A percentile compares a stretch with the other conserved stretches of the same genome.
Conservation (phyloP, 2,329 filamentous ascomycete species). For the Aspergillus udagawae region DNA sequence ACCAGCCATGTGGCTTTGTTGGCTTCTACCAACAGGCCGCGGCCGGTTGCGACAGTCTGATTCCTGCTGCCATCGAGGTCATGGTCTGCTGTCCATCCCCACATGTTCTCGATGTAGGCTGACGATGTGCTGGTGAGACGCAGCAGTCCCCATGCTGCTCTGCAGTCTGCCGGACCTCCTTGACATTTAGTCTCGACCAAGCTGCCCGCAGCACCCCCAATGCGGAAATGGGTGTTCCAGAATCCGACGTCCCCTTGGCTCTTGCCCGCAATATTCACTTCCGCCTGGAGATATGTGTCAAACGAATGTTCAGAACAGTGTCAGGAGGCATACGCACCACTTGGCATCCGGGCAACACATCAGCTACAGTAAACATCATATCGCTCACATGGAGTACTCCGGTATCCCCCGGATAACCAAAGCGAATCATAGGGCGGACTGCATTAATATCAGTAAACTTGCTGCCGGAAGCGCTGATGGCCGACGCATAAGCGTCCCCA, state of each 20-base stretch:
- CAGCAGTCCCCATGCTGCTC: slow-evolving; percentile 47
- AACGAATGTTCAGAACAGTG: not conserved
- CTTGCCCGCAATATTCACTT: slow-evolving; percentile 49
- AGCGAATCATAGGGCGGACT: slow-evolving; percentile 47
- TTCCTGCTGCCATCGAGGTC: slow-evolving; percentile 41
- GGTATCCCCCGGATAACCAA: slow-evolving; percentile 48
- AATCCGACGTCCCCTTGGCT: slow-evolving; percentile 49
- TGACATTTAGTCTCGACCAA: slow-evolving; percentile 37
- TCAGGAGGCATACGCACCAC: slow-evolving; percentile 19
- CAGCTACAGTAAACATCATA: slow-evolving; percentile 49
- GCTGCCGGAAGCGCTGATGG: slow-evolving; percentile 46
- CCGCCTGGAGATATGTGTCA: slow-evolving; percentile 23
- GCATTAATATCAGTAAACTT: slow-evolving; percentile 42
- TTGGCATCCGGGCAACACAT: slow-evolving; percentile 42
- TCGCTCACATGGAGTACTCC: slow-evolving; percentile 50
- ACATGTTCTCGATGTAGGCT: slow-evolving; percentile 53
- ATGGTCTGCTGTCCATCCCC: slow-evolving; percentile 48
- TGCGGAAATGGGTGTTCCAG: slow-evolving; percentile 46
- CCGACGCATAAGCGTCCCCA: slow-evolving; percentile 51
- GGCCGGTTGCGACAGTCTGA: slow-evolving; percentile 33
- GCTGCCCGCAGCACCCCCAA: slow-evolving; percentile 44
- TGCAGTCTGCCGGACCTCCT: slow-evolving; percentile 36
- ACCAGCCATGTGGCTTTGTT: slow-evolving; percentile 43
- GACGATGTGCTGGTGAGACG: slow-evolving; percentile 46
- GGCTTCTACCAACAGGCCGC: slow-evolving; percentile 41